Evolutionary conservation across 2,329 filamentous ascomycete genomes (phyloP), one percentile per base, ranked within the genome.

Genomic region (Paracorniculantispora psalliotae): DNA sequence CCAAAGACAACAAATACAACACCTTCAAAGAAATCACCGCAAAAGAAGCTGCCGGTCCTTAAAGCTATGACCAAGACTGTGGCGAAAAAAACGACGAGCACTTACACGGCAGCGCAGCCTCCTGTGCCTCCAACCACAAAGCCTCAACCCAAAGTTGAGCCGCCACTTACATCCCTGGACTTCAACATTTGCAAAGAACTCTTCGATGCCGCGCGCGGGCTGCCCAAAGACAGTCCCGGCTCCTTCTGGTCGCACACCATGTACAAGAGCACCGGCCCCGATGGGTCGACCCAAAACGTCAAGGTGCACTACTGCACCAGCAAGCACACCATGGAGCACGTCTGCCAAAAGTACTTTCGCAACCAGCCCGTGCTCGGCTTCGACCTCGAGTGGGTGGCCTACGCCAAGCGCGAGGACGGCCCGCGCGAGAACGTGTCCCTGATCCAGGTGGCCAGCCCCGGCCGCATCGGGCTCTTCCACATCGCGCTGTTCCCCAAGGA

Each of bases 401-500:
- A 81, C 6, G 79, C 84, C 0, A 75, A 68, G 6, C 77, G 70
- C 21, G 66, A 63, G 8, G 70, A 79, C 2, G 77, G 79, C 3
- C 73, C 86, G 4, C 87, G 89, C 63, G 77, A 81, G 54, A 91
- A 92, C 61, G 83, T 96, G 7, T 92, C 90, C 0, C 73, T 97
- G 39, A 87, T 97, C 46, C 93, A 97, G 71, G 72, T 97, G 23
- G 91, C 92, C 1, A 89, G 85, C 61, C 83, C 89, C 46, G 84
- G 87, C 62, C 87, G 85, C 15, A 87, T 97, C 51, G 91, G 81
- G 0, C 80, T 97, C 0, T 92, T 96, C 64, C 93, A 97, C 64
- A 72, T 96, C 55, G 88, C 91, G 2, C 65, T 86, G 2, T 90
- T 84, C 65, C 72, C 77, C 2, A 74, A 72, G 33, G 72, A 74